These are phyloP conservation scores for Penicillium sp. DNA, from an alignment of 2,329 filamentous ascomycete species.

Conservation along the genomic window DNA sequence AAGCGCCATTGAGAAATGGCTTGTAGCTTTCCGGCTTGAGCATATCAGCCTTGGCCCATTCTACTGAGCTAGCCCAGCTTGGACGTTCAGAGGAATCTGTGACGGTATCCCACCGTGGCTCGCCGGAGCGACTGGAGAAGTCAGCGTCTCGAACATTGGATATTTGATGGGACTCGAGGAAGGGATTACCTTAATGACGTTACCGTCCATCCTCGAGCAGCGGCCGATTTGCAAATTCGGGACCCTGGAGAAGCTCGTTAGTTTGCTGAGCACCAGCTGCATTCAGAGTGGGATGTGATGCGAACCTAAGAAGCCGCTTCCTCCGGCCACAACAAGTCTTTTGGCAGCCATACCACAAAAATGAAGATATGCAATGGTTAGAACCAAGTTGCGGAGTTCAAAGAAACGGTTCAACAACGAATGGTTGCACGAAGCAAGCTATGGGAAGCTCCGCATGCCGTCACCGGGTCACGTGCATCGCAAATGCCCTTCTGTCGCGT, in stretches of 20 bases:
- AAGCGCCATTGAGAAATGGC: conserved; percentile 69
- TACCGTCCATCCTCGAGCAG: conserved; percentile 83
- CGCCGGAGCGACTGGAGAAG: conserved; percentile 72
- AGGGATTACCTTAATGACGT: conserved; percentile 76
- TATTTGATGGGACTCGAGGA: not conserved
- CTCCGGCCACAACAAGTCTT: conserved; percentile 85
- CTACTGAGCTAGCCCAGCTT: conserved; percentile 75
- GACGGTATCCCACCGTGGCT: conserved; percentile 79
- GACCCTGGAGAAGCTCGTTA: conserved; percentile 48
- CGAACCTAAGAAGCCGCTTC: conserved; percentile 82
- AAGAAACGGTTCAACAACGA: conserved; percentile 4
- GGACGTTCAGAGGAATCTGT: conserved; percentile 70
- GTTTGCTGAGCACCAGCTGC: conserved; percentile 1
- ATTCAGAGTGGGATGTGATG: conserved; percentile 1
- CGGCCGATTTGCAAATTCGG: conserved; percentile 87
- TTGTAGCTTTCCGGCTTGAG: conserved; percentile 78
- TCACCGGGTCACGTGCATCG: conserved; percentile 25
- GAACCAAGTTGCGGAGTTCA: not conserved
- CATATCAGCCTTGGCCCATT: conserved; percentile 86
- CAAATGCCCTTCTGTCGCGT: conserved; percentile 7
- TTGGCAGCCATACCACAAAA: conserved; percentile 56
- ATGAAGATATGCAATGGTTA: not conserved
- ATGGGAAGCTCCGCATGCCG: conserved; percentile 20
- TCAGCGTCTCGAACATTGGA: conserved; percentile 5
- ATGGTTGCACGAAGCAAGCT: conserved; percentile 11